phyloP scores from a whole-genome alignment of 2,329 filamentous ascomycete genomes.

The Neopestalotiopsis rosae region DNA sequence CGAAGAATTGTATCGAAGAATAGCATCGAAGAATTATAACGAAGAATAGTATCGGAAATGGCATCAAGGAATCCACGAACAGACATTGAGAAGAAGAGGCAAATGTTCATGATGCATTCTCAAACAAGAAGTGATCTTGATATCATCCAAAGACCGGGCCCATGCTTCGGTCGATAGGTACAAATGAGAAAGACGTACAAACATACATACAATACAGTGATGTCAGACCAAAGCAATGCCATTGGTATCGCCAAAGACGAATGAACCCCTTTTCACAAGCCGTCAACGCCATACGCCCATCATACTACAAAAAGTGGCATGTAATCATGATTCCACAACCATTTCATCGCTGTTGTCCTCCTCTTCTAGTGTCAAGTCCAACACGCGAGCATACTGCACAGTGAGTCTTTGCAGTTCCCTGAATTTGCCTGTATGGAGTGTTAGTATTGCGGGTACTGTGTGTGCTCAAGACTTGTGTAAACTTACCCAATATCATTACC shows the following conservation, averaged over 20 bases:
- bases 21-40: too few relatives aligned
- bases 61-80: too few relatives aligned
- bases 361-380: conserved; percentile 64
- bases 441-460: conserved; percentile 36
- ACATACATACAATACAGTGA: conserved; percentile 16
- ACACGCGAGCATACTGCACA: conserved; percentile 89
- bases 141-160: neutral
- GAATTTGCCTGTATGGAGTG: conserved; percentile 75
- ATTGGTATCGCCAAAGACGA: conserved; percentile 13
- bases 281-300: conserved; percentile 14
- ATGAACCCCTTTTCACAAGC: neutral
- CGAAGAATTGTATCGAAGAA: too few relatives aligned
- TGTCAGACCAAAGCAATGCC: conserved; percentile 4
- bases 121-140: too few relatives aligned
- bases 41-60: too few relatives aligned
- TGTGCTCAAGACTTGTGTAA: conserved; percentile 22
- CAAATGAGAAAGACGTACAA: neutral
- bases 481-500: conserved; percentile 87
- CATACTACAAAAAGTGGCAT: neutral
- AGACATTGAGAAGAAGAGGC: too few relatives aligned
- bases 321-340: conserved; percentile 31
- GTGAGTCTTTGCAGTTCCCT: conserved; percentile 91
- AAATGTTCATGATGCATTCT: too few relatives aligned
- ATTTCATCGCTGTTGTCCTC: conserved; percentile 44
- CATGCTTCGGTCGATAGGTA: neutral